Conservation (phyloP, 176 grass and related monocot genomes). For the Canna indica region DNA sequence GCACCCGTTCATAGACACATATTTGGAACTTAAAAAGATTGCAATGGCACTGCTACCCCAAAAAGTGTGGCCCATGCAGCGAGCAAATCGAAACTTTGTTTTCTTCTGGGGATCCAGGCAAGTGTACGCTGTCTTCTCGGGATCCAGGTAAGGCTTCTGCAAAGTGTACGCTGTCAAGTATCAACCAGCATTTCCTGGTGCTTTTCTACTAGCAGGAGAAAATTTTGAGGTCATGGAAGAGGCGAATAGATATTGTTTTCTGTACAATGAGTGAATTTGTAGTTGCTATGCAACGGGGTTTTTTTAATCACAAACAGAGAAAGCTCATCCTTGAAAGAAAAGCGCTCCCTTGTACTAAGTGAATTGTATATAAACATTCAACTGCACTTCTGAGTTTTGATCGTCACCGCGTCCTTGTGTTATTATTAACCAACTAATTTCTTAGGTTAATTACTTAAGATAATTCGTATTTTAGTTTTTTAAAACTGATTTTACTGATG, state of each 20-base stretch:
- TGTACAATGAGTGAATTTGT: background rate
- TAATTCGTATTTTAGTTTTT: too few species aligned
- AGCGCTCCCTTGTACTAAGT: too few species aligned
- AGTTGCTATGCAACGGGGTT: background rate
- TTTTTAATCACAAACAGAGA: too few species aligned
- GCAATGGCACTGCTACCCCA: background rate
- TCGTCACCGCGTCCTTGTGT: too few species aligned
- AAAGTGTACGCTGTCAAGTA: background rate
- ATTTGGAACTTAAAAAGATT: conserved; percentile 53
- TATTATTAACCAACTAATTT: too few species aligned
- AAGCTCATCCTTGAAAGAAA: too few species aligned
- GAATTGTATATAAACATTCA: too few species aligned
- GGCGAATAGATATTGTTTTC: background rate
- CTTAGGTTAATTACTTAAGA: too few species aligned
- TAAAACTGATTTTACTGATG: too few species aligned
- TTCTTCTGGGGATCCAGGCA: background rate
- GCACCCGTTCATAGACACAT: conserved; percentile 67
- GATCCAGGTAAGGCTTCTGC: background rate
- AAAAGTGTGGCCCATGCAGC: background rate
- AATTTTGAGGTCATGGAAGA: background rate
- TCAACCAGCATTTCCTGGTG: background rate
- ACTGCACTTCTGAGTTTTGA: too few species aligned
- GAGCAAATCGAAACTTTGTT: background rate
- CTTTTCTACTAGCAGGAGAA: background rate
- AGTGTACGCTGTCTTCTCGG: background rate